Conservation (phyloP, 371 early-diverging fungal genomes). For the Mucor irregularis region DNA sequence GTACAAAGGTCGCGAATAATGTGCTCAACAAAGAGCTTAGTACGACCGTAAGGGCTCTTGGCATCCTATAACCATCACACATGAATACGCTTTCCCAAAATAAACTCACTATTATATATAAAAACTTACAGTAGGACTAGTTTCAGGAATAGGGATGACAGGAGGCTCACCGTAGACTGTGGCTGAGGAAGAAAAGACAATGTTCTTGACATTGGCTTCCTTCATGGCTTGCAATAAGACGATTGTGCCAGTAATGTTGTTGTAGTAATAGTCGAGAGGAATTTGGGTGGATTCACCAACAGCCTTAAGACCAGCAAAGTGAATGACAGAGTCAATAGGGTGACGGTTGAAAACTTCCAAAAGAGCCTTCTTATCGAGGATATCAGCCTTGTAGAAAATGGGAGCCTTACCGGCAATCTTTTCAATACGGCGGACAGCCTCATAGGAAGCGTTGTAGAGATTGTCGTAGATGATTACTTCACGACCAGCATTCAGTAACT, state of each 20-base stretch:
- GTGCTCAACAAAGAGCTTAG: constrained; percentile 83
- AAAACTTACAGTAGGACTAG: constrained; percentile 44
- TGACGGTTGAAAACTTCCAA: constrained; percentile 66
- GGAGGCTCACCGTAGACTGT: constrained; percentile 69
- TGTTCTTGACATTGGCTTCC: constrained; percentile 58
- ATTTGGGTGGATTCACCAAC: constrained; percentile 80
- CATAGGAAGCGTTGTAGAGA: constrained; percentile 74
- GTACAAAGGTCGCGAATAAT: constrained; percentile 74
- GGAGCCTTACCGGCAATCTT: constrained; percentile 60
- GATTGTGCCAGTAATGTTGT: constrained; percentile 76
- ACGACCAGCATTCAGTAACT: constrained; percentile 69
- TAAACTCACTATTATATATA: too few relatives aligned
- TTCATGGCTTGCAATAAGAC: constrained; percentile 67
- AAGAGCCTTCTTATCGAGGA: constrained; percentile 64
- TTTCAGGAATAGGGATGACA: constrained; percentile 57
- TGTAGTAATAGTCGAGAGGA: constrained; percentile 87
- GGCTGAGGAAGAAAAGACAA: constrained; percentile 84
- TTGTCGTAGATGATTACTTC: constrained; percentile 85
- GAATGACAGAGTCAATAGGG: constrained; percentile 69
- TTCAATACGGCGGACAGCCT: constrained; percentile 70
- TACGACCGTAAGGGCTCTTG: constrained; percentile 86
- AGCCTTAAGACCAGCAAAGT: constrained; percentile 84
- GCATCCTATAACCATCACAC: constrained; percentile 56
- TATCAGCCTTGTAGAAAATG: constrained; percentile 73
- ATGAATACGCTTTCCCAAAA: too few relatives aligned